Base-by-base conservation (phyloP, 345 rosid species). In the Bretschneidera sinensis region DNA sequence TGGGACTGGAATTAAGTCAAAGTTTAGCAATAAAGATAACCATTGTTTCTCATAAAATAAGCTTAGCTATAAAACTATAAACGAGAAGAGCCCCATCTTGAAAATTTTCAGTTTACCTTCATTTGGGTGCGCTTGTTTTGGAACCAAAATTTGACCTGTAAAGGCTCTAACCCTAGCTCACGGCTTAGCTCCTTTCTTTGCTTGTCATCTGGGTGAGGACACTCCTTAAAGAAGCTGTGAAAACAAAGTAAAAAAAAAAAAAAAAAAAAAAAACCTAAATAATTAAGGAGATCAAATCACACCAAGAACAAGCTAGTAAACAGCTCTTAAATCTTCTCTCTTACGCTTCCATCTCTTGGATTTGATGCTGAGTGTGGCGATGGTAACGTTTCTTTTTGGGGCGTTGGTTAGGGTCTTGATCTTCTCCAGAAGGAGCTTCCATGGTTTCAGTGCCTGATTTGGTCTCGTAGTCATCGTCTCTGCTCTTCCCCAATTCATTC, bases 121-220 rank as follows among this genome's bases (percentile, higher is more conserved):
- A 87, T 84, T 74, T 89, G 98, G 20, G 98, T 92, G 19, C 97
- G 98, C 74, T 89, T 89, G 79, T 89, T 92, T 79, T 92, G 98
- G 75, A 92, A 92, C 98, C 98, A 92, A 72, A 92, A 92, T 62
- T 92, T 92, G 63, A 92, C 79, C 71, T 92, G 98, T 62, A 92
- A 70, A 54, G 96, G 96, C 69, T 89, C 97, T 50, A 92, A 63
- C 47, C 72, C 81, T 54, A 92, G 79, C 68, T 85, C 87, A 0
- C 94, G 79, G 50, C 98, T 76, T 47, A 92, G 81, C 67, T 85
- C 91, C 62, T 92, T 92, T 59, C 98, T 78, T 78, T 92, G 98
- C 80, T 92, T 92, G 62, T 92, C 98, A 43, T 87, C 98, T 0
- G 98, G 98, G 61, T 87, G 97, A 39, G 98, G 97, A 47, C 85